A percentile compares a stretch with the other conserved stretches of the same genome.
Conservation (phyloP, 495 filamentous ascomycete species). For the Penicillium coffeae region DNA sequence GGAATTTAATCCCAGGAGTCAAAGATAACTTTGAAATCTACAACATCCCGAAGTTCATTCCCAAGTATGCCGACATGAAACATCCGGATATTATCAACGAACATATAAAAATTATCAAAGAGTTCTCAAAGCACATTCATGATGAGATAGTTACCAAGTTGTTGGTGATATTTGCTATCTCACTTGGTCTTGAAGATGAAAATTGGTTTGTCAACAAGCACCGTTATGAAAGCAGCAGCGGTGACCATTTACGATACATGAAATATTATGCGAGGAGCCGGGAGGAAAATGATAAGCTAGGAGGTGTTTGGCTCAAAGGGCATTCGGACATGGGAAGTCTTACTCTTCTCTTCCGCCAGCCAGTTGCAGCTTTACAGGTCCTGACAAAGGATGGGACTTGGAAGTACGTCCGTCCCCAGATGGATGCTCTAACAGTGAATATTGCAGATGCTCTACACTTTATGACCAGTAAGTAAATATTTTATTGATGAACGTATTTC, state of each 20-base stretch:
- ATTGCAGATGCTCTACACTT: conserved; percentile 44
- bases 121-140: conserved; percentile 45
- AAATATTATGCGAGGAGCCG: conserved; percentile 43
- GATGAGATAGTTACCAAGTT: conserved; percentile 43
- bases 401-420: conserved; percentile 26
- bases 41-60: conserved; percentile 52
- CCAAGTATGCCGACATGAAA: conserved; percentile 30
- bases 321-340: conserved; percentile 53
- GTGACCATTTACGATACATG: conserved; percentile 54
- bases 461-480: conserved; percentile 30
- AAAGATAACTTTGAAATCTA: conserved; percentile 54
- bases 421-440: conserved; percentile 45
- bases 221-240: conserved; percentile 42
- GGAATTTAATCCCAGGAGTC: conserved; percentile 26
- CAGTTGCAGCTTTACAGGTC: conserved; percentile 53
- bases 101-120: conserved; percentile 41
- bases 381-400: conserved; percentile 23
- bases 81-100: conserved; percentile 41
- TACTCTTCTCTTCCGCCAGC: conserved; percentile 53
- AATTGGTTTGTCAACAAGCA: conserved; percentile 49
- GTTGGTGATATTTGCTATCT: conserved; percentile 43
- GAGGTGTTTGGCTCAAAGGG: conserved; percentile 41
- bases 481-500: too few relatives aligned
- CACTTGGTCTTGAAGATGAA: conserved; percentile 48
- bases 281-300: conserved; percentile 41